phyloP scores from a whole-genome alignment of 1,139 yeast species.

The Arxiozyma telluris region DNA sequence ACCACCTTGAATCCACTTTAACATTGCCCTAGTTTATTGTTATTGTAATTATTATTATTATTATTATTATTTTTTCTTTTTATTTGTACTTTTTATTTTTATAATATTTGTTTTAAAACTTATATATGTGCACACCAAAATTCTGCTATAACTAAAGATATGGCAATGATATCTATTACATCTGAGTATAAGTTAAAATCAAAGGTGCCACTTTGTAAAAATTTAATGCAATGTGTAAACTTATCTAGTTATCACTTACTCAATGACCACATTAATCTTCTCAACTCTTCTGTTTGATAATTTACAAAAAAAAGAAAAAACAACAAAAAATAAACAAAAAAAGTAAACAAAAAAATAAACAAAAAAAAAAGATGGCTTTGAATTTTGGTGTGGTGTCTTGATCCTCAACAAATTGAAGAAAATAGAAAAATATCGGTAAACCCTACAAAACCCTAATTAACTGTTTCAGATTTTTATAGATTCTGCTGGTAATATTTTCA shows the following conservation, averaged over 20 bases:
- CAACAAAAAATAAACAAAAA: too few relatives aligned
- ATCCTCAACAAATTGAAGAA: not conserved
- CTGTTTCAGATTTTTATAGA: too few relatives aligned
- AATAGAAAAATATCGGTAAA: too few relatives aligned
- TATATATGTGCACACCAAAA: too few relatives aligned
- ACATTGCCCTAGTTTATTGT: slow-evolving; percentile 35
- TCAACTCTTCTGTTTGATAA: not conserved
- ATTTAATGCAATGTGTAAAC: too few relatives aligned
- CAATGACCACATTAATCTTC: not conserved
- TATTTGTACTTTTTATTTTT: too few relatives aligned
- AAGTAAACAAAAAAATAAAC: too few relatives aligned
- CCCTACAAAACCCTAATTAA: not conserved
- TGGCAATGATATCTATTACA: not conserved
- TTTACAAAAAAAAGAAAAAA: too few relatives aligned
- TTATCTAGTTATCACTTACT: not conserved
- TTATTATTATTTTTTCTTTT: not conserved
- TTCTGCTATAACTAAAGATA: not conserved
- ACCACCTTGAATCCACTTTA: slow-evolving; percentile 80
- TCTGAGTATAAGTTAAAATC: too few relatives aligned
- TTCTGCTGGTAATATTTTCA: not conserved
- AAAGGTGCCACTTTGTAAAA: too few relatives aligned
- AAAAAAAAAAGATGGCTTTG: not conserved
- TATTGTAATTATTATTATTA: not conserved
- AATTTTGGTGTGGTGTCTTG: not conserved
- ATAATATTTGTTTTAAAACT: too few relatives aligned